Evolutionary conservation across 805 yeast genomes (phyloP).

Genomic region (Metschnikowia lunata): DNA sequence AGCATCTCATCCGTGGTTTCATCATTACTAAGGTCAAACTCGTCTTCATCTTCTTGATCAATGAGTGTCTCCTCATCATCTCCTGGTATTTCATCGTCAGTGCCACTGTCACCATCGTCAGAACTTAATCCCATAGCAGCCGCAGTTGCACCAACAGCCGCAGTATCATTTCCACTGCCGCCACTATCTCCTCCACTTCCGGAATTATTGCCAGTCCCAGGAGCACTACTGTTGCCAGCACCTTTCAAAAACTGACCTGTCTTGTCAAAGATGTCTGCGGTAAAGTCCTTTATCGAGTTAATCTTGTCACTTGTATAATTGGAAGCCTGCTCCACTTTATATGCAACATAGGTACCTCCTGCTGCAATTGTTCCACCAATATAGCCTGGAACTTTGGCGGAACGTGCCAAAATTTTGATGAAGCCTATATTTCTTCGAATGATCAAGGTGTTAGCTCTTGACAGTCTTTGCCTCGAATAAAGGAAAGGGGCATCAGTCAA

Average conservation of each 20-base stretch:
- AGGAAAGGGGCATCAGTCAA: too few relatives aligned
- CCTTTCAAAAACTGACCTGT: constrained; percentile 42
- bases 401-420: constrained; percentile 48
- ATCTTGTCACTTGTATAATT: constrained; percentile 65
- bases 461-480: not conserved
- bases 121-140: constrained; percentile 48
- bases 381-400: constrained; percentile 67
- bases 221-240: constrained; percentile 11
- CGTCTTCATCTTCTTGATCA: constrained; percentile 31
- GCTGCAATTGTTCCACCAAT: constrained; percentile 92
- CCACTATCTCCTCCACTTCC: constrained; percentile 9
- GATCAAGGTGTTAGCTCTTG: constrained; percentile 8
- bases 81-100: constrained; percentile 38
- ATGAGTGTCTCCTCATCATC: constrained; percentile 49
- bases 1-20: constrained; percentile 76
- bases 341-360: constrained; percentile 88
- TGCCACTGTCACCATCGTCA: constrained; percentile 33
- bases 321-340: constrained; percentile 86
- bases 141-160: constrained; percentile 48
- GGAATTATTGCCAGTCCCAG: constrained; percentile 27
- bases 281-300: constrained; percentile 55
- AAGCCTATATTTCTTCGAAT: constrained; percentile 31
- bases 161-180: constrained; percentile 27
- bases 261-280: constrained; percentile 49
- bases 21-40: constrained; percentile 44